Base-by-base conservation (phyloP, 345 rosid species). In the Trapa bicornis region DNA sequence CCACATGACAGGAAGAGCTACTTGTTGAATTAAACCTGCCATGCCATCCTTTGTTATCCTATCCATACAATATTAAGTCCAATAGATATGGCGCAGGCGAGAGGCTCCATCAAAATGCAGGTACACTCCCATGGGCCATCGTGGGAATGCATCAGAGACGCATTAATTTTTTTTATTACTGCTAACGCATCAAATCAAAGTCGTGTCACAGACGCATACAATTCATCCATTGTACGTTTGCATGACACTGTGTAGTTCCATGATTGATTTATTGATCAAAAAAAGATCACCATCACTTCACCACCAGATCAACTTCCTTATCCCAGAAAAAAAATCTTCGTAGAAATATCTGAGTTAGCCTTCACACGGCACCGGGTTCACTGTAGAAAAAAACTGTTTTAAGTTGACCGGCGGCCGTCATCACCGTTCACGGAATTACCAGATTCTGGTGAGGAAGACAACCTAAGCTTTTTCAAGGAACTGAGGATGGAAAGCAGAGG, bases 101-200 rank as follows among this genome's bases (percentile, higher is more conserved):
- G 29, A 22, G 29, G 29, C 29, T 22, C 29, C 29, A 22, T 22
- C 29, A 22, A 22, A 22, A 22, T 22, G 29, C 29, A 22, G 29
- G 29, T 22, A 22, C 29, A 41, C 4, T 4, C 43, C 43, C 7
- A 41, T 58, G 32, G 63, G 63, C 14, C 4, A 58, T 58, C 63
- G 63, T 58, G 38, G 63, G 32, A 58, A 58, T 58, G 63, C 38
- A 58, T 33, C 63, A 58, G 14, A 58, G 63, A 35, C 13, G 63
- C 63, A 58, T 32, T 32, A 32, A 58, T 32, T 58, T 32, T 58
- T 7, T 11, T 7, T 3, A 57, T 29, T 4, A 58, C 38, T 10
- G 63, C 63, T 38, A 37, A 32, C 63, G 35, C 9, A 45, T 58
- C 63, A 33, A 58, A 58, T 58, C 38, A 58, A 32, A n/a, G 63